Evolutionary conservation across 495 filamentous ascomycete genomes (phyloP), one percentile per base, ranked within the genome.

Genomic region (Neurospora sp.): DNA sequence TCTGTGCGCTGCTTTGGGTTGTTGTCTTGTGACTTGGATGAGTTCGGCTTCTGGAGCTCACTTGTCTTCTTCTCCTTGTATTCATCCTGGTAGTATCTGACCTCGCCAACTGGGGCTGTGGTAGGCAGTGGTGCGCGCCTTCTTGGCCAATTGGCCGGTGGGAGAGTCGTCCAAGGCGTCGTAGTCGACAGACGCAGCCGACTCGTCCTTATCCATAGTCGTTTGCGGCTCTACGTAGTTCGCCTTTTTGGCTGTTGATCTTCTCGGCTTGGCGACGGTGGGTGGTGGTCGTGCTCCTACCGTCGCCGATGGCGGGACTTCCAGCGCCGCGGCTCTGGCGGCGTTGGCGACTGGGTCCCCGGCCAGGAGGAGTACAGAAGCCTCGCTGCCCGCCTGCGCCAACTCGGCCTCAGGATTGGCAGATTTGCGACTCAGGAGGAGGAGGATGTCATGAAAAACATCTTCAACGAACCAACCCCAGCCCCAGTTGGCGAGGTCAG

Each of bases 111-210:
- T 27, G 48, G 48, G 9, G 20, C 20, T 27, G 48, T 20, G 4
- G 35, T 35, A 35, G 35, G 35, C 4, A 35, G 1, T 23, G 46
- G 69, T 73, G 9, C 16, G 1, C 46, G 44, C 37, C 37, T 70
- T 12, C 70, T 71, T 39, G 62, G 14, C 77, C n/a, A 80, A 78
- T 44, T 78, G 74, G 12, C 70, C 72, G 11, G 77, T 75, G 4
- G 80, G 46, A 39, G 74, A 78, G 8, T 79, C 72, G 41, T 79
- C 75, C 31, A 77, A 77, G 23, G 72, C 41, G 8, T 77, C 75
- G 35, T 75, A 76, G 27, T 77, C 75, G 9, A 70, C 66, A n/a
- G 48, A 27, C 20, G 10, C 5, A 23, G 48, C 48, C 20, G 48
- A 31, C 23, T 59, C 48, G 23, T 59, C 23, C 48, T 59, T 59